phyloP scores from a whole-genome alignment of 352 stramenopile genomes.

The Phytophthora macrochlamydospora region DNA sequence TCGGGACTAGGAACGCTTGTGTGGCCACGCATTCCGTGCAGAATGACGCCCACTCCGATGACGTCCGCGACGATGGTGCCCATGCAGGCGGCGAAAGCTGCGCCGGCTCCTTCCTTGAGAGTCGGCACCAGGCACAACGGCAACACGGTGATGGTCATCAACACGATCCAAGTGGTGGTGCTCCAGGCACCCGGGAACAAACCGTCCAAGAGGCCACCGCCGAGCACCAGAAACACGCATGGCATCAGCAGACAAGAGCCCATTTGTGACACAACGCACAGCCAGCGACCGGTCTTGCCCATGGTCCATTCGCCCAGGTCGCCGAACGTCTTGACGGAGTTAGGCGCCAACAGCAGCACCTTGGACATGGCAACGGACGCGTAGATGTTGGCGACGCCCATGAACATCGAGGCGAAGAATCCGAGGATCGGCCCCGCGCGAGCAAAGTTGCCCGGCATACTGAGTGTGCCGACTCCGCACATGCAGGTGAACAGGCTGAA shows the following conservation, averaged over 20 bases:
- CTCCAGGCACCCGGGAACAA: constrained; percentile 60
- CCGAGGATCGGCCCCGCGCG: constrained; percentile 51
- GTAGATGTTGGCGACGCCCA: constrained; percentile 72
- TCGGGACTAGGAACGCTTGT: constrained; percentile 46
- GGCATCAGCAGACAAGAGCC: constrained; percentile 58
- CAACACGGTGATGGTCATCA: constrained; percentile 59
- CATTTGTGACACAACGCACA: constrained; percentile 63
- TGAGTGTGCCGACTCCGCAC: constrained; percentile 70
- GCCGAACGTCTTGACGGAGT: constrained; percentile 60
- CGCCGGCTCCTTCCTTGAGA: constrained; percentile 62
- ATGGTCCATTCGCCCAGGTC: constrained; percentile 52
- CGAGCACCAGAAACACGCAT: constrained; percentile 70
- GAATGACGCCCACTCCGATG: constrained; percentile 29
- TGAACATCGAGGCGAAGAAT: constrained; percentile 51
- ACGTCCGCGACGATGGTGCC: constrained; percentile 44
- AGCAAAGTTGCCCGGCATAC: constrained; percentile 73
- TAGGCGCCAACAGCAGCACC: constrained; percentile 57
- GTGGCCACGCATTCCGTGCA: constrained; percentile 38
- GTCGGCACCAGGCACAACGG: constrained; percentile 62
- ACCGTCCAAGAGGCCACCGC: constrained; percentile 51
- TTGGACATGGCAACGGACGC: constrained; percentile 60
- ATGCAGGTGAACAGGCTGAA: constrained; percentile 73
- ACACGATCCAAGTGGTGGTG: constrained; percentile 62
- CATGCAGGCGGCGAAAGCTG: constrained; percentile 59
- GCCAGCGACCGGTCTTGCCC: constrained; percentile 50